These are phyloP conservation scores for Triadica sebifera DNA, from an alignment of 345 rosid genomes.

Conservation along the genomic window DNA sequence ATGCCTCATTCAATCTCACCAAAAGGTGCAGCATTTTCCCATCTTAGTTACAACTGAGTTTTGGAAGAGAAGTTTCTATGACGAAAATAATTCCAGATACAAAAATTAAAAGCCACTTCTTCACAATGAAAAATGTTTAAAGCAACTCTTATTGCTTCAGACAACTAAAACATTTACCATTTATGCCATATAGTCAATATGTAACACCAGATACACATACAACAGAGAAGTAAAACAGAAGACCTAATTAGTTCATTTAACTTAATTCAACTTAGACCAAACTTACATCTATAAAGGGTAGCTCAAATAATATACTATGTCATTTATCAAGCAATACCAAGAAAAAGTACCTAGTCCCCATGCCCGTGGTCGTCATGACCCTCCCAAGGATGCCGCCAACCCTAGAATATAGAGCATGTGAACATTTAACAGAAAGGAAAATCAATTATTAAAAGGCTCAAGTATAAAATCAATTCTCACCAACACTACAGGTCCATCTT, in stretches of 20 bases:
- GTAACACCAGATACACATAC: too few relatives aligned
- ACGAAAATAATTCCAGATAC: not conserved
- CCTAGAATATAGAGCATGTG: slow-evolving; percentile 39
- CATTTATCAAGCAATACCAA: not conserved
- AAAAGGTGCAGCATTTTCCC: not conserved
- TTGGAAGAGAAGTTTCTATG: too few relatives aligned
- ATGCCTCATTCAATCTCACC: not conserved
- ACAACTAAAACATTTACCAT: not conserved
- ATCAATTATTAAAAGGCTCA: not conserved
- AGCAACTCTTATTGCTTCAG: not conserved
- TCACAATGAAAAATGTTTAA: not conserved
- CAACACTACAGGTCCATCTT: slow-evolving; percentile 94
- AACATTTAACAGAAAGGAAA: not conserved
- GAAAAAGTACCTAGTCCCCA: slow-evolving; percentile 46
- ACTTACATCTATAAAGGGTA: not conserved
- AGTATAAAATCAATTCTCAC: slow-evolving; percentile 35
- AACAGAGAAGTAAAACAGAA: not conserved
- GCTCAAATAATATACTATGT: not conserved
- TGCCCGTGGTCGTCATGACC: slow-evolving; percentile 74
- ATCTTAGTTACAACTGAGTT: not conserved
- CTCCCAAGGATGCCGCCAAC: slow-evolving; percentile 99
- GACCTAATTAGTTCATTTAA: not conserved
- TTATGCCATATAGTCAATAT: not conserved
- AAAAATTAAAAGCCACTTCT: not conserved
- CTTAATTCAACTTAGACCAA: not conserved